phyloP scores from a whole-genome alignment of 2,329 filamentous ascomycete genomes.

The Ustilaginoidea virens region DNA sequence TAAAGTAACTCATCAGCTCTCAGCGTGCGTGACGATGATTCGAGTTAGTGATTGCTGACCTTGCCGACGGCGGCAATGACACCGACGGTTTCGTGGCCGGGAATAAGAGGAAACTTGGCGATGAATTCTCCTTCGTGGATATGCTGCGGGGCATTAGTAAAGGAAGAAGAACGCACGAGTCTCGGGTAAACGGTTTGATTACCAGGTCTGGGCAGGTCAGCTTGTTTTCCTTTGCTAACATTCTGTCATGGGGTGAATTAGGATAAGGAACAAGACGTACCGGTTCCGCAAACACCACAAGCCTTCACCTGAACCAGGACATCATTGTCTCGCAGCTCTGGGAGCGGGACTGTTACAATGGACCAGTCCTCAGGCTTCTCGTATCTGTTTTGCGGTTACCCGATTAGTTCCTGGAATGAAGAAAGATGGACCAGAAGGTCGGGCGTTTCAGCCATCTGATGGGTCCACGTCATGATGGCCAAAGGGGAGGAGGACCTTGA shows the following conservation, averaged over 20 bases:
- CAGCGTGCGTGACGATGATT: no score
- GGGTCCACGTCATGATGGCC: no score
- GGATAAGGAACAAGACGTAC: no score
- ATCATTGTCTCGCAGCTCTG: conserved; percentile 42
- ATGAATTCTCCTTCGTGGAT: conserved; percentile 56
- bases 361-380: conserved; percentile 45
- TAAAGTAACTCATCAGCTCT: conserved; percentile 6
- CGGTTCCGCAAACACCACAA: conserved; percentile 46
- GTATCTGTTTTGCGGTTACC: conserved; percentile 24
- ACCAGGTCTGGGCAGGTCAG: conserved; percentile 17
- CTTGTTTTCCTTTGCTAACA: conserved; percentile 1
- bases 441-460: no score
- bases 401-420: not conserved
- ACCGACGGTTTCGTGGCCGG: conserved; percentile 54
- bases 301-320: conserved; percentile 53
- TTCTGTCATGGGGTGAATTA: no score
- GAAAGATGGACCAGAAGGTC: no score
- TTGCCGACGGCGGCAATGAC: conserved; percentile 42
- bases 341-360: conserved; percentile 47
- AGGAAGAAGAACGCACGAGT: not conserved
- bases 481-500: conserved; percentile 12
- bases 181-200: no score
- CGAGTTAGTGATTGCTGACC: no score
- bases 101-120: conserved; percentile 47
- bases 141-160: conserved; percentile 18